Base-by-base conservation (phyloP, 306 rosid species). In the Astragalus glycyphyllos region DNA sequence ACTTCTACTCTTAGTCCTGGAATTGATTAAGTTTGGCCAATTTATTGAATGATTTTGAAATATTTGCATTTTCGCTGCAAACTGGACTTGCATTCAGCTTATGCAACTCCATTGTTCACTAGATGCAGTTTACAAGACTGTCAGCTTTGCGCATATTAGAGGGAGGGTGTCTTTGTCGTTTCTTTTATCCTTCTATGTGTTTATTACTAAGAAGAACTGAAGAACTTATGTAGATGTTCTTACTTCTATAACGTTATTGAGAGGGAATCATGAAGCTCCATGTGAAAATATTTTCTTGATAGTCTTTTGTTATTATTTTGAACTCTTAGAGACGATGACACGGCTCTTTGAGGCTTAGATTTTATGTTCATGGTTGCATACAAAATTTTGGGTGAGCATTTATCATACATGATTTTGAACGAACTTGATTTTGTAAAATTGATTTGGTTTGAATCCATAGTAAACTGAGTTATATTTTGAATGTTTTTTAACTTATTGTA, bases 31-130 rank as follows among this genome's bases (percentile, higher is more conserved):
- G 35, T 26, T 55, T 44, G 62, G 65, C 46, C 60, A 12, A 14
- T 66, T 59, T 66, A 37, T 68, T 73, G 80, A 48, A 57, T 65
- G 29, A 23, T 61, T 41, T 40, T 11, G 11, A 7, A 58, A 17
- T 35, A 13, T 34, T 44, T 50, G 45, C 55, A n/a, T n/a, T n/a
- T n/a, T n/a, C n/a, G n/a, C n/a, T n/a, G n/a, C n/a, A n/a, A n/a
- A n/a, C n/a, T n/a, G n/a, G n/a, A n/a, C 26, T 56, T 37, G 47
- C 42, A 45, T 38, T 69, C 58, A 56, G 44, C 65, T 63, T 29
- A 37, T 40, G 3, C 47, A 11, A 13, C 62, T 73, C 5, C 9
- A 7, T 16, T 67, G 11, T 48, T 65, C 29, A 40, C 11, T 3
- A n/a, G 31, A 20, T 59, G 60, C 41, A 13, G 41, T 50, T 59